Evolutionary conservation across 208 protist species (phyloP), one percentile per base, ranked within the genome.

Genomic region (Wallacemonas sp.): DNA sequence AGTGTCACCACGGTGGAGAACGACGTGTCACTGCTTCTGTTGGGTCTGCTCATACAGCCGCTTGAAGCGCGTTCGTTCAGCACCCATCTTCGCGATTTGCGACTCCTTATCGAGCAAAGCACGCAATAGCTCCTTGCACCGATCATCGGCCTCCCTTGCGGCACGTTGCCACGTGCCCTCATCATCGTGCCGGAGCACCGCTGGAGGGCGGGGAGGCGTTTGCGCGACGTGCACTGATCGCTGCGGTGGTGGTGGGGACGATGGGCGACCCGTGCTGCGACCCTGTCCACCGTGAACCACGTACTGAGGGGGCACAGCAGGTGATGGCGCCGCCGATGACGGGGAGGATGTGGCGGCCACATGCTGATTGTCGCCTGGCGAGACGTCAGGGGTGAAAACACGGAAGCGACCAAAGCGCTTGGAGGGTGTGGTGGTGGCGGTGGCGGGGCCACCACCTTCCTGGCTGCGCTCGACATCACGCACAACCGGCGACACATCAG

Each of bases 91-190:
- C 17, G 80, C 72, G 6, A 93, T 46, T 32, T 91, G 84, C 16
- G 81, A 63, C 65, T 93, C 87, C 47, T 91, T 93, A 49, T 89
- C 82, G 29, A 91, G 68, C 49, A 93, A 60, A 23, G 82, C 82
- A 39, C 82, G 70, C 43, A 93, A 58, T 23, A 93, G 64, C 71
- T 93, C 87, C 44, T 69, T 76, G 52, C 76, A 85, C 2, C 69
- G 57, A 1, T 23, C 47, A 19, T 65, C 62, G 16, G 61, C 12
- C 41, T 75, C 73, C 36, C 30, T 48, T 5, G 57, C 41, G 3
- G 39, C 57, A 32, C 57, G 57, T 48, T 36, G 23, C 39, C 32
- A 63, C 12, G 14, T 36, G 19, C 21, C 17, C 12, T 63, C 41
- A 9, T 55, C 47, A 3, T 6, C 17, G 16, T 55, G 5, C 26